phyloP scores from a whole-genome alignment of 2,329 filamentous ascomycete genomes.

The Huntiella savannae region DNA sequence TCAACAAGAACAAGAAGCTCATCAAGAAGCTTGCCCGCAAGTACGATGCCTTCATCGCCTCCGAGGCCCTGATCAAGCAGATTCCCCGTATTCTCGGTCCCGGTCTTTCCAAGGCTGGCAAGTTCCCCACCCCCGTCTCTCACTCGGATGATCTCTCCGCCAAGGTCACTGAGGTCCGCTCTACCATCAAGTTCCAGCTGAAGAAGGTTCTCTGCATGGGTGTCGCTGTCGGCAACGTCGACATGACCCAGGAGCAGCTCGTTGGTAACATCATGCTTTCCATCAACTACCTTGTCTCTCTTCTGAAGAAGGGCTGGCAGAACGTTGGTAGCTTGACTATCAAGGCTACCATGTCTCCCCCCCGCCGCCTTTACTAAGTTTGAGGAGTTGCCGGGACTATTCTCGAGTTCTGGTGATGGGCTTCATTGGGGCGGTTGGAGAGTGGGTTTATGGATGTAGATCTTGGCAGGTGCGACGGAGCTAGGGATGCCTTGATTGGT shows the following conservation, averaged over 20 bases:
- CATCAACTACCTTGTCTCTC: slow-evolving; percentile 99
- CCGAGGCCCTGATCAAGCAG: slow-evolving; percentile 96
- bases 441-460: background rate
- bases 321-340: slow-evolving; percentile 99
- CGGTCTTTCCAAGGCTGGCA: slow-evolving; percentile 96
- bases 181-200: slow-evolving; percentile 99
- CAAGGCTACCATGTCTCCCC: slow-evolving; percentile 99
- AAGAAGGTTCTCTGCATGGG: slow-evolving; percentile 99
- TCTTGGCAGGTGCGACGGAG: background rate
- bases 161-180: slow-evolving; percentile 99
- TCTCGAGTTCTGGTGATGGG: slow-evolving; percentile 1
- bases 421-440: background rate
- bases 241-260: slow-evolving; percentile 89
- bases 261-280: slow-evolving; percentile 98
- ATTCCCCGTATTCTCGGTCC: slow-evolving; percentile 98
- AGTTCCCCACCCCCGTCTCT: slow-evolving; percentile 97
- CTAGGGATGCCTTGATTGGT: slow-evolving; percentile 1
- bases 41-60: slow-evolving; percentile 98
- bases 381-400: background rate
- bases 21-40: slow-evolving; percentile 99
- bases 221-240: slow-evolving; percentile 97
- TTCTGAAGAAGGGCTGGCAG: slow-evolving; percentile 99
- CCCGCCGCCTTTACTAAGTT: slow-evolving; percentile 86
- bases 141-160: slow-evolving; percentile 81
- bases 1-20: slow-evolving; percentile 99